Conservation (phyloP, 1,139 yeast genomes). For the Taphrina populina region DNA sequence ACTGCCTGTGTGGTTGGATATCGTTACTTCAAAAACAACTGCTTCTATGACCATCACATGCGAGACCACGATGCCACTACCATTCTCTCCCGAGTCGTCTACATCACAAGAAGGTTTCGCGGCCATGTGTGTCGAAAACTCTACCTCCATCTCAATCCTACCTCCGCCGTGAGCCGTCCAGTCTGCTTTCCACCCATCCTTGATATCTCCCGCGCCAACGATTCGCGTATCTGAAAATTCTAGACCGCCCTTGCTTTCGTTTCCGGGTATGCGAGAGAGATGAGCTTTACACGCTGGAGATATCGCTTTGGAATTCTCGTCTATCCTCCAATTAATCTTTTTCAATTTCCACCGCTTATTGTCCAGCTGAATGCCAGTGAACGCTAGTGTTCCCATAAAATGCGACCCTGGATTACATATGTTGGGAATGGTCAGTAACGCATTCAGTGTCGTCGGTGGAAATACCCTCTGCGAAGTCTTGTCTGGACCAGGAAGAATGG, state of each 20-base stretch:
- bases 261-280: slow-evolving; percentile 38
- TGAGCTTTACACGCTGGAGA: slow-evolving; percentile 61
- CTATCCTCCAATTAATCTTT: slow-evolving; percentile 84
- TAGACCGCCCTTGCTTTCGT: slow-evolving; percentile 46
- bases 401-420: slow-evolving; percentile 84
- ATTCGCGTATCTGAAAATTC: slow-evolving; percentile 72
- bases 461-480: slow-evolving; percentile 83
- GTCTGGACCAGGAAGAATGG: slow-evolving; percentile 78
- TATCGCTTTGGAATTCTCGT: slow-evolving; percentile 67
- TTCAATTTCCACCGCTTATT: slow-evolving; percentile 88
- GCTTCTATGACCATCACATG: slow-evolving; percentile 80
- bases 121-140: slow-evolving; percentile 47
- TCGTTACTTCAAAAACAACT: slow-evolving; percentile 86
- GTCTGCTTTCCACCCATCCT: slow-evolving; percentile 93
- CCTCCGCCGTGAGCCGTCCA: slow-evolving; percentile 49
- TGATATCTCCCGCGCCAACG: slow-evolving; percentile 73
- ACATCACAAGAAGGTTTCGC: slow-evolving; percentile 51
- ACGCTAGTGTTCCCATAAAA: slow-evolving; percentile 74
- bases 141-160: slow-evolving; percentile 38
- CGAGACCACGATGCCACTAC: slow-evolving; percentile 72
- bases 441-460: slow-evolving; percentile 91
- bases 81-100: slow-evolving; percentile 55
- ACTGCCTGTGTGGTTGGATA: slow-evolving; percentile 40
- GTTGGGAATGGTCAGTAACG: slow-evolving; percentile 81
- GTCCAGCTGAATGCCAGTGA: slow-evolving; percentile 69